A percentile compares a stretch with the other conserved stretches of the same genome.
Evolutionary conservation across 2,329 filamentous ascomycete genomes (phyloP).

Genomic region (Colletotrichum sp.): DNA sequence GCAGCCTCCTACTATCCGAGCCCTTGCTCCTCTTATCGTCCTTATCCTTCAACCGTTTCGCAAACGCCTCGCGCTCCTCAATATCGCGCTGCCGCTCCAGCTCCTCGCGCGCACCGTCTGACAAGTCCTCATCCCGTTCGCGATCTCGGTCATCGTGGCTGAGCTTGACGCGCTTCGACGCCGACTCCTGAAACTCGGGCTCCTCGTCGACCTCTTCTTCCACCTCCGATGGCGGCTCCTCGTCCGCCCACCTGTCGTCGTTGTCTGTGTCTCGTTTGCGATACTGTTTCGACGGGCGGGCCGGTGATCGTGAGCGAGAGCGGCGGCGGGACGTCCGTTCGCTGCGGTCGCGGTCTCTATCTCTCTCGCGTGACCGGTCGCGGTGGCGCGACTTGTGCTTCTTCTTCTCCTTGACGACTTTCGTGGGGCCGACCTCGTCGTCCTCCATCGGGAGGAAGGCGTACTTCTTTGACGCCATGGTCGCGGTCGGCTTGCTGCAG

Average conservation of each 20-base stretch:
- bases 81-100: conserved; percentile 68
- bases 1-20: conserved; percentile 55
- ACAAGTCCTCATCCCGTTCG: conserved; percentile 48
- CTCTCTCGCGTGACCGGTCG: conserved; percentile 38
- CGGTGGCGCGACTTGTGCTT: conserved; percentile 44
- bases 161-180: conserved; percentile 73
- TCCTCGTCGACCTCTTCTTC: conserved; percentile 46
- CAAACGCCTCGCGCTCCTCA: conserved; percentile 79
- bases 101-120: conserved; percentile 65
- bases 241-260: conserved; percentile 83
- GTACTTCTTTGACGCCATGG: conserved; percentile 65
- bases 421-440: conserved; percentile 61
- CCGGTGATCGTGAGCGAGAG: conserved; percentile 37
- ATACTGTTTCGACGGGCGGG: conserved; percentile 45
- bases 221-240: conserved; percentile 60
- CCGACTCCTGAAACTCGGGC: conserved; percentile 70
- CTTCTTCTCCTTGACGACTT: conserved; percentile 55
- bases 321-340: conserved; percentile 29
- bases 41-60: conserved; percentile 75
- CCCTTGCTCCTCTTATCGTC: conserved; percentile 73
- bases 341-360: conserved; percentile 31
- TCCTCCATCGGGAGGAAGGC: conserved; percentile 72
- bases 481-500: not conserved
- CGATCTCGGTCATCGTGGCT: conserved; percentile 54
- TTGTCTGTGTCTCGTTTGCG: conserved; percentile 43